Conservation (phyloP, 768 basidiomycete species). For the Russula dissimulans region DNA sequence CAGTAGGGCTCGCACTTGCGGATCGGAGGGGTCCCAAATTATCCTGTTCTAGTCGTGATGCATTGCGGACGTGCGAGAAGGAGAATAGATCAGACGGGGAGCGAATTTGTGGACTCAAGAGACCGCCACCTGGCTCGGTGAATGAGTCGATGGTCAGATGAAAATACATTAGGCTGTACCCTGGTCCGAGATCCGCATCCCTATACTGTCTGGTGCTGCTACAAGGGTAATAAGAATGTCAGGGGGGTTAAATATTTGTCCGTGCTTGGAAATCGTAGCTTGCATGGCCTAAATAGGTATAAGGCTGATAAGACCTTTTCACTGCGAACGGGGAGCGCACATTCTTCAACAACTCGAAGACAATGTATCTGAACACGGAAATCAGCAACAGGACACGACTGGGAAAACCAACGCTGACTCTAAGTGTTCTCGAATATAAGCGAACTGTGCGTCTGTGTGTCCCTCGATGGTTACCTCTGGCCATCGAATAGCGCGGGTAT, state of each 20-base stretch:
- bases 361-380: slow-evolving; percentile 50
- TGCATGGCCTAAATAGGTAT: slow-evolving; percentile 49
- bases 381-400: not conserved
- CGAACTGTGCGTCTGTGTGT: slow-evolving; percentile 56
- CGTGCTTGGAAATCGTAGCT: slow-evolving; percentile 50
- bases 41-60: slow-evolving; percentile 54
- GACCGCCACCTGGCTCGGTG: slow-evolving; percentile 54
- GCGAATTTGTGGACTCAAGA: slow-evolving; percentile 43
- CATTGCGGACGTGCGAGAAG: slow-evolving; percentile 79
- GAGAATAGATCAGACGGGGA: slow-evolving; percentile 76
- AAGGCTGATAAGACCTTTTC: not conserved
- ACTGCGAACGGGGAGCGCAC: slow-evolving; percentile 34
- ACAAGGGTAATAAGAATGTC: slow-evolving; percentile 68
- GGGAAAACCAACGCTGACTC: slow-evolving; percentile 42
- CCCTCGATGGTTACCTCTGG: slow-evolving; percentile 69
- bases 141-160: slow-evolving; percentile 1
- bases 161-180: slow-evolving; percentile 34
- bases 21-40: slow-evolving; percentile 60
- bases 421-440: slow-evolving; percentile 81
- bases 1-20: slow-evolving; percentile 48
- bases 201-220: slow-evolving; percentile 61
- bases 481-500: slow-evolving; percentile 31
- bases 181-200: slow-evolving; percentile 86
- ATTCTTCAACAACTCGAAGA: slow-evolving; percentile 87
- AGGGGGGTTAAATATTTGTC: slow-evolving; percentile 37